A percentile compares a stretch with the other conserved stretches of the same genome.
Conservation (phyloP, 495 filamentous ascomycete genomes). For the Daldinia vernicosa region DNA sequence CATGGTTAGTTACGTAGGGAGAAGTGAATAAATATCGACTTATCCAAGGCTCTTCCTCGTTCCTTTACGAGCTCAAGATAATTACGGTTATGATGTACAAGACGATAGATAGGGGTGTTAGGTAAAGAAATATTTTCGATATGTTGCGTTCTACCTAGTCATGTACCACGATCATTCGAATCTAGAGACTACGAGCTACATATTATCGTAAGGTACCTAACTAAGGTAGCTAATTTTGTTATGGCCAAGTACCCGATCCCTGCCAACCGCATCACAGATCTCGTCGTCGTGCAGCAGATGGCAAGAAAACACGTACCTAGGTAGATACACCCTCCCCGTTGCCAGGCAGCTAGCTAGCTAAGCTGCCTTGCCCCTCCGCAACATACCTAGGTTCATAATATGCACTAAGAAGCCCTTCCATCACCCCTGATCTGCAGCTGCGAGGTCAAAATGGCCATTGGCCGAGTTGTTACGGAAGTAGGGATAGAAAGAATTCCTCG, state of each 20-base stretch:
- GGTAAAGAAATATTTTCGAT: too few relatives aligned
- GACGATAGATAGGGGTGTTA: too few relatives aligned
- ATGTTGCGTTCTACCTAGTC: neutral
- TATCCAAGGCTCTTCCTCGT: too few relatives aligned
- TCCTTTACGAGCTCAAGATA: too few relatives aligned
- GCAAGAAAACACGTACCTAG: neutral
- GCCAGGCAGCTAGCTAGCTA: neutral
- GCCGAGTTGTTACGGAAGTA: neutral
- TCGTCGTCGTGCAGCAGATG: neutral
- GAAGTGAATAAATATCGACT: too few relatives aligned
- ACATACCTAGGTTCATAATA: neutral
- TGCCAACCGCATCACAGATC: neutral
- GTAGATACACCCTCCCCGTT: neutral
- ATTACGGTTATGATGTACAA: too few relatives aligned
- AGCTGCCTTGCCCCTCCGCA: neutral
- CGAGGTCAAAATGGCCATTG: neutral
- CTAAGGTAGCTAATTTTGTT: too few relatives aligned
- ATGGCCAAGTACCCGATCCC: neutral
- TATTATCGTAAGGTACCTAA: neutral
- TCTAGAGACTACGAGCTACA: neutral
- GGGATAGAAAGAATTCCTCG: conserved; percentile 2
- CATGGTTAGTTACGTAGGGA: too few relatives aligned
- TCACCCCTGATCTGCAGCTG: neutral
- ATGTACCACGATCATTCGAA: neutral
- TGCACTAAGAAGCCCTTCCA: neutral